Evolutionary conservation across 768 basidiomycete genomes (phyloP).

Genomic region (Boletus patriciae): DNA sequence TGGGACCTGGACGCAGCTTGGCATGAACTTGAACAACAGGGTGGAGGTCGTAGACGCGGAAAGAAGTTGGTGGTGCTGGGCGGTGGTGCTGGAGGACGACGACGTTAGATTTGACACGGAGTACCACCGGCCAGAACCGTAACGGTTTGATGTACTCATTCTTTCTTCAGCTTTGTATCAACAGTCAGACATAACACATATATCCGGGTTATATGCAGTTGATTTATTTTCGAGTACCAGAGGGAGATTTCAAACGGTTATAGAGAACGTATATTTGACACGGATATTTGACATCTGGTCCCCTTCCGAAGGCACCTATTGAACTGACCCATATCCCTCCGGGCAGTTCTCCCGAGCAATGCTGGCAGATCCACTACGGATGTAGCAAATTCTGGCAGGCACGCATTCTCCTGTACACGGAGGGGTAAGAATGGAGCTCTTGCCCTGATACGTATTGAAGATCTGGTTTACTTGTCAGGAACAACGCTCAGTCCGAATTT

Average conservation of each 20-base stretch:
- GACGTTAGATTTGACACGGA: constrained; percentile 27
- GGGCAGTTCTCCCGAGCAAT: constrained; percentile 61
- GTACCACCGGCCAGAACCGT: neutral
- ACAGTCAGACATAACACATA: constrained; percentile 7
- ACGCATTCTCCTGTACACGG: constrained; percentile 62
- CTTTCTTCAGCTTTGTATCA: constrained; percentile 14
- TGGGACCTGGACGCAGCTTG: constrained; percentile 80
- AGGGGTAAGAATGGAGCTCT: constrained; percentile 53
- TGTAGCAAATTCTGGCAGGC: constrained; percentile 73
- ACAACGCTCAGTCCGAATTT: neutral
- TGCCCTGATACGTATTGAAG: constrained; percentile 73
- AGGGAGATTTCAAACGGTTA: neutral
- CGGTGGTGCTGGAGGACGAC: constrained; percentile 57
- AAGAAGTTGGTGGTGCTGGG: constrained; percentile 73
- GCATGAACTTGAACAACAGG: constrained; percentile 74
- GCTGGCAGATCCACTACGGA: constrained; percentile 68
- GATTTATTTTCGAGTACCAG: neutral
- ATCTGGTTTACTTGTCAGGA: constrained; percentile 37
- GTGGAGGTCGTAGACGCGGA: constrained; percentile 55
- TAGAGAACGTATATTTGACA: neutral
- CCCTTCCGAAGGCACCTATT: constrained; percentile 26
- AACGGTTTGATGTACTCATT: neutral
- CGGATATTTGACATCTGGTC: too few species aligned
- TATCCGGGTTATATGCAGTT: neutral
- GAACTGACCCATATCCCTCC: constrained; percentile 65